Percentiles rank a stretch among this genome's conserved stretches.
phyloP scores from a whole-genome alignment of 305 asterid genomes.

The Fraxinus latifolia region DNA sequence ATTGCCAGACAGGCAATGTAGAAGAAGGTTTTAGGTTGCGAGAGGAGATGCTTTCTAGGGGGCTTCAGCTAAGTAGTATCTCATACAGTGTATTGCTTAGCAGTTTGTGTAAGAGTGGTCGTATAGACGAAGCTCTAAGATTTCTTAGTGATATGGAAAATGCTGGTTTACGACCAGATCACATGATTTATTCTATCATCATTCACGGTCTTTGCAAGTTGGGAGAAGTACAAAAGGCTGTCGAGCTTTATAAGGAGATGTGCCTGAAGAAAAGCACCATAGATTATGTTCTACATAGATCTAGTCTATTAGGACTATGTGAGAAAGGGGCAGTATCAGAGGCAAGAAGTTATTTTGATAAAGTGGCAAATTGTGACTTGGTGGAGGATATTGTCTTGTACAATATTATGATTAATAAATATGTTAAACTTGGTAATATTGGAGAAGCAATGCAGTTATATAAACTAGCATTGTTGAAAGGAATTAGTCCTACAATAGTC shows the following conservation, averaged over 20 bases:
- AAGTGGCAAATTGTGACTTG: slow-evolving; percentile 33
- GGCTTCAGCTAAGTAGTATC: slow-evolving; percentile 43
- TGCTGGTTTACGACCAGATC: slow-evolving; percentile 52
- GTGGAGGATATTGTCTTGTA: slow-evolving; percentile 53
- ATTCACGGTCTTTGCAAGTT: slow-evolving; percentile 65
- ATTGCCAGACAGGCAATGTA: slow-evolving; percentile 53
- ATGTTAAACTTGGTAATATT: slow-evolving; percentile 56
- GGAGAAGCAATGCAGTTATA: slow-evolving; percentile 52
- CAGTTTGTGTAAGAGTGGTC: slow-evolving; percentile 66
- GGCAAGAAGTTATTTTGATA: slow-evolving; percentile 59
- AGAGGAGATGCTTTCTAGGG: slow-evolving; percentile 53
- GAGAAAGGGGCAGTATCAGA: slow-evolving; percentile 43
- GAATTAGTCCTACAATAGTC: slow-evolving; percentile 55
- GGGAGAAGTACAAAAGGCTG: slow-evolving; percentile 48
- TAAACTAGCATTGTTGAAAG: slow-evolving; percentile 43
- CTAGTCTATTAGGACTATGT: slow-evolving; percentile 52
- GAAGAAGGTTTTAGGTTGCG: slow-evolving; percentile 52
- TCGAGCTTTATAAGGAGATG: slow-evolving; percentile 49
- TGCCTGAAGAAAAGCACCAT: slow-evolving; percentile 40
- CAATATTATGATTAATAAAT: slow-evolving; percentile 62
- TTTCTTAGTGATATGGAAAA: slow-evolving; percentile 51
- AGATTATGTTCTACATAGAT: slow-evolving; percentile 40
- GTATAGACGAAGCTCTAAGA: slow-evolving; percentile 45
- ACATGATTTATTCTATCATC: slow-evolving; percentile 51
- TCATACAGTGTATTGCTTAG: slow-evolving; percentile 44